Evolutionary conservation across 805 yeast species (phyloP), one percentile per base, ranked within the genome.

Genomic region (Yarrowia sp.): DNA sequence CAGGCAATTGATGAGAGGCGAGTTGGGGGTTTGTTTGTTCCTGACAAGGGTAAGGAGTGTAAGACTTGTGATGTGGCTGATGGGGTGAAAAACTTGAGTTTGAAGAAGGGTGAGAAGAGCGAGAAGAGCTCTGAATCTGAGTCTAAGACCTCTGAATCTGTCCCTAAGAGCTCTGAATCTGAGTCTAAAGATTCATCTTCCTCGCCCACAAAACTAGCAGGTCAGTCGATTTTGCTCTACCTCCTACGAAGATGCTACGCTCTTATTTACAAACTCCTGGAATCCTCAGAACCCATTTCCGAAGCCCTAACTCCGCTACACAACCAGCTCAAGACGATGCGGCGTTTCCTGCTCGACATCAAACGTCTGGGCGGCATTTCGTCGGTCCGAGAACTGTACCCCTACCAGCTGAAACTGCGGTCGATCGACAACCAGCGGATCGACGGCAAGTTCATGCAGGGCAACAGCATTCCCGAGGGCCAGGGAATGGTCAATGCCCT

Each of bases 401-500:
- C 99, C 8, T 95, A 91, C 76, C 98, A 95, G 78, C 86, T 95
- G 87, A 95, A 95, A 79, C 82, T 95, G 68, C 95, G 96, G 1
- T 88, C 95, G 15, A 83, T 95, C 69, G 99, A 95, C 76, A 90
- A 92, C 74, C 76, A 89, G 74, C 86, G 98, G 74, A 83, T 80
- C 14, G 98, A 95, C 76, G 99, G 99, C 9, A 94, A 91, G 80
- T 95, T 95, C 74, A 86, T 90, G 74, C 89, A 92, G 55, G 91
- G 90, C 70, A 91, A 87, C 64, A 90, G 91, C 71, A 89, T 95
- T 50, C 99, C 99, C 2, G 98, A 95, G 76, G 99, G 99, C 13
- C 99, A 95, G 78, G 99, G 98, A 7, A 87, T 96, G n/a, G 81
- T 95, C 70, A 92, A 87, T 76, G 97, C 97, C 0, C 79, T 94